These are phyloP conservation scores for Candida hungchunana DNA, from an alignment of 805 yeast species.

Conservation along the genomic window DNA sequence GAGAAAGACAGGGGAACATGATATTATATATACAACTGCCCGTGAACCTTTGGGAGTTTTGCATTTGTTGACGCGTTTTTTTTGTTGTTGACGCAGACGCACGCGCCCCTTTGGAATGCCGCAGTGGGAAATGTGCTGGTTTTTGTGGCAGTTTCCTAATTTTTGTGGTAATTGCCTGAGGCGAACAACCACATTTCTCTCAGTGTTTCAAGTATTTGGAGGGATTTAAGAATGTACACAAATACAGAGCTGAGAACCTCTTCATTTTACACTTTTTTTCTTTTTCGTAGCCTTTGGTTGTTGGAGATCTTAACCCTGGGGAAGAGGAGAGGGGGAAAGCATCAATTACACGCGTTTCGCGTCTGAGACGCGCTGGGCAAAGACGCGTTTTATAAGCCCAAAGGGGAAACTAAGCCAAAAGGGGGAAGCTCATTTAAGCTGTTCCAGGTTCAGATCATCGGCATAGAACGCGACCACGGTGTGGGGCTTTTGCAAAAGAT, in stretches of 20 bases:
- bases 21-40: background rate
- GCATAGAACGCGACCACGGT: too few relatives aligned
- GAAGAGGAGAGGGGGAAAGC: background rate
- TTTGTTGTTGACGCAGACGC: slow-evolving; percentile 3
- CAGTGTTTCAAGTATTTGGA: too few relatives aligned
- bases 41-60: background rate
- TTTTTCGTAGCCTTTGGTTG: too few relatives aligned
- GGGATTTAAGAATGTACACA: too few relatives aligned
- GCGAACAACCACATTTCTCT: too few relatives aligned
- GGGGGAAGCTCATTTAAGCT: too few relatives aligned
- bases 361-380: background rate
- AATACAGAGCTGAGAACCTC: too few relatives aligned
- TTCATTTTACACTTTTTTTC: too few relatives aligned
- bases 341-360: background rate
- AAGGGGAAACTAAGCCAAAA: background rate
- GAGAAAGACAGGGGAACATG: background rate
- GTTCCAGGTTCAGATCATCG: too few relatives aligned
- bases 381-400: background rate
- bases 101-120: slow-evolving; percentile 2
- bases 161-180: too few relatives aligned
- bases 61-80: slow-evolving; percentile 3
- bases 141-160: too few relatives aligned
- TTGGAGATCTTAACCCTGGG: background rate
- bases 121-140: slow-evolving; percentile 1
- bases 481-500: too few relatives aligned